phyloP scores from a whole-genome alignment of 176 grass and related monocot genomes.

The Pharus latifolius region DNA sequence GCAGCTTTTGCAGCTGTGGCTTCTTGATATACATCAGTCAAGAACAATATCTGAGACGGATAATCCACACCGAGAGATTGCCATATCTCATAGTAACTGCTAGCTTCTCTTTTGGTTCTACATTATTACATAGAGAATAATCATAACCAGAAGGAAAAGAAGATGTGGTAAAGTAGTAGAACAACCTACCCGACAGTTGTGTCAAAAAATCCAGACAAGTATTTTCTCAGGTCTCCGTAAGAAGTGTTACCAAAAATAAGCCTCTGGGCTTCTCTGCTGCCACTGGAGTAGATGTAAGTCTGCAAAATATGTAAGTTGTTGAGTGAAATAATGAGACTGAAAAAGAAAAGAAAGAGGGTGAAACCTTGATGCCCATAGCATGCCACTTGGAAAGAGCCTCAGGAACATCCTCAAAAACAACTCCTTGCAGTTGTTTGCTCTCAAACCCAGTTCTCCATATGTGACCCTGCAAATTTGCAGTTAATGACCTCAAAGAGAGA shows the following conservation, averaged over 20 bases:
- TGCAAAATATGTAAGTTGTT: not conserved
- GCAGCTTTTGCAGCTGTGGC: conserved; percentile 70
- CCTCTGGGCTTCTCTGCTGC: conserved; percentile 93
- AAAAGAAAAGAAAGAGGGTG: not conserved
- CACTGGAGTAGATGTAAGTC: conserved; percentile 94
- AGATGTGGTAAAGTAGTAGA: not conserved
- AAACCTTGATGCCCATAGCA: conserved; percentile 45
- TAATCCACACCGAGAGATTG: conserved; percentile 62
- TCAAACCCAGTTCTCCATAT: conserved; percentile 80
- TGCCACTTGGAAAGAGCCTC: conserved; percentile 64
- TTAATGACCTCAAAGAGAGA: no score
- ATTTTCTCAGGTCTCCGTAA: conserved; percentile 59
- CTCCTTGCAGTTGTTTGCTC: conserved; percentile 42
- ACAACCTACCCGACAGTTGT: conserved; percentile 54
- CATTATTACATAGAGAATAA: not conserved
- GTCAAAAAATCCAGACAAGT: conserved; percentile 87
- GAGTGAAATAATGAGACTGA: not conserved
- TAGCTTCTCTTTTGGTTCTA: conserved; percentile 65
- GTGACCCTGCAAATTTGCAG: conserved; percentile 30
- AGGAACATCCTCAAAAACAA: conserved; percentile 71
- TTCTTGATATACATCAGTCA: conserved; percentile 77
- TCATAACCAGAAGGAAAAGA: not conserved
- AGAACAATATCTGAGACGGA: conserved; percentile 73
- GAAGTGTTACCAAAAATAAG: conserved; percentile 81
- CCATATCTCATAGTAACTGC: conserved; percentile 78